Conservation (phyloP, 306 rosid genomes). For the Begonia loranthoides region DNA sequence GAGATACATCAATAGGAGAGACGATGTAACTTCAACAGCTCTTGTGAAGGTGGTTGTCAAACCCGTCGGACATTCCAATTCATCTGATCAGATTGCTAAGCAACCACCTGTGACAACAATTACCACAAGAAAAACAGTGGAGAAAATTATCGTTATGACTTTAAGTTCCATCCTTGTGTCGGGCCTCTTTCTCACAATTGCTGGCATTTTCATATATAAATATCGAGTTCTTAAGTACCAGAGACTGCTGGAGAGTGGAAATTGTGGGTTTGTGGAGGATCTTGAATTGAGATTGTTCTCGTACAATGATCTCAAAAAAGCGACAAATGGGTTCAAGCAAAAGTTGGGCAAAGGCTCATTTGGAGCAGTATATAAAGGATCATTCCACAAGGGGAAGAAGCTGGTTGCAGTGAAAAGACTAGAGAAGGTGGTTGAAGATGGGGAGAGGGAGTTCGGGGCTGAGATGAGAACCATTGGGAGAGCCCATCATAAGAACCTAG, state of each 20-base stretch:
- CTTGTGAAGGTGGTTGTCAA: not conserved
- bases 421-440: conserved; percentile 10
- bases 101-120: not conserved
- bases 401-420: conserved; percentile 14
- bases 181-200: not conserved
- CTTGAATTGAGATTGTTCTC: conserved; percentile 12
- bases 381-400: conserved; percentile 1
- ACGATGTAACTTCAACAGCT: not conserved
- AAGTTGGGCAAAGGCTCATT: conserved; percentile 9
- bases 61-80: not conserved
- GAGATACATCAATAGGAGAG: not conserved
- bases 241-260: conserved; percentile 6
- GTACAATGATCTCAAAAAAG: conserved; percentile 9
- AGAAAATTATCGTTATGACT: conserved; percentile 2
- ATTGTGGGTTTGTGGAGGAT: not conserved
- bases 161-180: not conserved
- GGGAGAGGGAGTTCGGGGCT: conserved; percentile 10
- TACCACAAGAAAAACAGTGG: not conserved
- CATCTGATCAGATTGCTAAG: not conserved
- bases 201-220: conserved; percentile 4
- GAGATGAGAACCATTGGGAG: conserved; percentile 16
- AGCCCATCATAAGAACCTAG: conserved; percentile 12
- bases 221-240: conserved; percentile 5
- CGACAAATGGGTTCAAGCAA: conserved; percentile 12
- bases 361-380: conserved; percentile 13